Base-by-base conservation (phyloP, 108 stramenopile species). In the Cyclotella atomus region DNA sequence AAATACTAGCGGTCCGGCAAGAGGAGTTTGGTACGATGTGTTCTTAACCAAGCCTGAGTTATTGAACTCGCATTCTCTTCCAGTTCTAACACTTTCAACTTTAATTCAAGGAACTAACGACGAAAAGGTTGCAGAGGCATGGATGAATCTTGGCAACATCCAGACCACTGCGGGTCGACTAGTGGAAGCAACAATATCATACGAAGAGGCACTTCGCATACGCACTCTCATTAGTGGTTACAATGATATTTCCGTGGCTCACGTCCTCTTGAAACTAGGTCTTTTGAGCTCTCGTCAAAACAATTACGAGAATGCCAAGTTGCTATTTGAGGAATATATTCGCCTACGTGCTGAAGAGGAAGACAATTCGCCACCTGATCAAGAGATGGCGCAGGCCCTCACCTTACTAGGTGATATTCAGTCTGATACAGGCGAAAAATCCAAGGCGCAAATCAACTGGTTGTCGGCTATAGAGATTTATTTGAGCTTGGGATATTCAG, bases 381-480 rank as follows among this genome's bases (percentile, higher is more conserved):
- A 75, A 60, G 81, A 82, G 47, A 75, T 82, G 74, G 81, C 81
- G 0, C 73, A 75, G 21, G 81, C 81, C 0, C 64, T 82, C 17
- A 75, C 81, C 14, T 45, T 82, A 30, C 52, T 75, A 54, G 81
- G 81, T 0, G 81, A 82, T 54, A 62, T 71, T 8, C 81, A 82
- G 30, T 66, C 61, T 36, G 74, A 71, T 20, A 66, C 70, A 8
- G 65, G 70, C 0, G 81, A 75, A 38, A 75, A 75, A 49, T 75
- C 81, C 8, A 82, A 75, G 70, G 81, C 81, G 6, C 73, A 71
- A 59, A 82, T 71, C 34, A 75, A 82, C 53, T 82, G 81, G 81
- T 70, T 65, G 28, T 82, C 81, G n/a, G 81, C 81, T 0, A 57
- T 75, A 16, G 73, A 82, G 52, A 82, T 75, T 27, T 82, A 82